phyloP scores from a whole-genome alignment of 192 early-diverging fungal genomes.

The Spizellomyces sp. region DNA sequence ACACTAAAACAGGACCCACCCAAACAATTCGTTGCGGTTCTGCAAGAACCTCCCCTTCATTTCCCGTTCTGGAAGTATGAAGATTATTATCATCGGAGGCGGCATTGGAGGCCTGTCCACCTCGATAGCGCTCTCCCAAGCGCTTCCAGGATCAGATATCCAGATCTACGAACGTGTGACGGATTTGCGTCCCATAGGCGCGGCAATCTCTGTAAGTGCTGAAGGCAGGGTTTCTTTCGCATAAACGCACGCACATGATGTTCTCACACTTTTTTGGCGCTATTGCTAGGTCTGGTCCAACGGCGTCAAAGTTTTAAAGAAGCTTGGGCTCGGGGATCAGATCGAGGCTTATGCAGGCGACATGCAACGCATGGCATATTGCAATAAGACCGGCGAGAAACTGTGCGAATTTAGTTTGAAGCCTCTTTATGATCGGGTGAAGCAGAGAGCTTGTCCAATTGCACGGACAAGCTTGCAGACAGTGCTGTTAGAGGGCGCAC shows the following conservation, averaged over 20 bases:
- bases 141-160: slow-evolving; percentile 15
- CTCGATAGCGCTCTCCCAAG: slow-evolving; percentile 17
- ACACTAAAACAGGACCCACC: no score
- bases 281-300: no score
- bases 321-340: slow-evolving; percentile 13
- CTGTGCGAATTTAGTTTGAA: slow-evolving; percentile 18
- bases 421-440: slow-evolving; percentile 20
- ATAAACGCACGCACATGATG: no score
- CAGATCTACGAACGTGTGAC: slow-evolving; percentile 25
- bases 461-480: slow-evolving; percentile 16
- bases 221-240: no score
- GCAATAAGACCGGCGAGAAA: background rate
- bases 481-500: slow-evolving; percentile 27
- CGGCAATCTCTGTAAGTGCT: slow-evolving; percentile 26
- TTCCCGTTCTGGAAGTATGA: no score
- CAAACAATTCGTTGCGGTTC: no score
- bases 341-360: slow-evolving; percentile 27
- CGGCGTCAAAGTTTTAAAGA: slow-evolving; percentile 29
- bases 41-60: no score
- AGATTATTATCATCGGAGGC: slow-evolving; percentile 23
- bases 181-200: slow-evolving; percentile 17
- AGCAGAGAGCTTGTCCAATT: slow-evolving; percentile 21
- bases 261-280: no score
- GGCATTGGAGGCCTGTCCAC: slow-evolving; percentile 28
- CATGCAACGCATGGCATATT: slow-evolving; percentile 26